phyloP scores from a whole-genome alignment of 1,284 basidiomycete species.

The Apiotrichum laibachii region DNA sequence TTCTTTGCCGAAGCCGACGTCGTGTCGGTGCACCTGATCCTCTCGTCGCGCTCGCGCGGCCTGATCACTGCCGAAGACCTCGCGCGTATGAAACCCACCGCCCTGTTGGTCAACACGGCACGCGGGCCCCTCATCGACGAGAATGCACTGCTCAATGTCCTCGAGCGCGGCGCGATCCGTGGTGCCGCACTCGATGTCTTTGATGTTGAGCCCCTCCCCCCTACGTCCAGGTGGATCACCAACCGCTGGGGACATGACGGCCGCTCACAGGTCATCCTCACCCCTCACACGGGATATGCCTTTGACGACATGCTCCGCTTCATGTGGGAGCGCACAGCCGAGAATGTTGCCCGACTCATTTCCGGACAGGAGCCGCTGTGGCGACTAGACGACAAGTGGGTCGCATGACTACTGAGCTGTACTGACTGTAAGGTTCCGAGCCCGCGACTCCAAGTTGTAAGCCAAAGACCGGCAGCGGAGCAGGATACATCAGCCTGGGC shows the following conservation, averaged over 20 bases:
- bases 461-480: no score
- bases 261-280: conserved; percentile 44
- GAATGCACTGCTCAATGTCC: conserved; percentile 49
- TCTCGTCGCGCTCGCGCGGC: conserved; percentile 1
- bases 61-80: conserved; percentile 12
- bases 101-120: conserved; percentile 28
- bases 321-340: conserved; percentile 30
- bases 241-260: conserved; percentile 53
- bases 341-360: conserved; percentile 23
- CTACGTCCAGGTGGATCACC: conserved; percentile 57
- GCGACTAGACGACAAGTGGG: conserved; percentile 5
- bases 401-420: background rate
- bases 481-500: no score
- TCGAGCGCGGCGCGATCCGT: conserved; percentile 31
- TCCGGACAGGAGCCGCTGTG: conserved; percentile 18
- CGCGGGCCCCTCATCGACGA: conserved; percentile 30
- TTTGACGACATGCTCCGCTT: conserved; percentile 22
- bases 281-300: conserved; percentile 61
- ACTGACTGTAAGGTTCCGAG: background rate
- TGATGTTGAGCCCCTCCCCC: conserved; percentile 62
- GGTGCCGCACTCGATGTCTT: conserved; percentile 56
- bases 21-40: conserved; percentile 5
- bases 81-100: conserved; percentile 22
- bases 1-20: conserved; percentile 58
- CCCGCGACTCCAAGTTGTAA: background rate